Evolutionary conservation across 139 green algal species (phyloP).

Genomic region (Ettlia oleoabundans): DNA sequence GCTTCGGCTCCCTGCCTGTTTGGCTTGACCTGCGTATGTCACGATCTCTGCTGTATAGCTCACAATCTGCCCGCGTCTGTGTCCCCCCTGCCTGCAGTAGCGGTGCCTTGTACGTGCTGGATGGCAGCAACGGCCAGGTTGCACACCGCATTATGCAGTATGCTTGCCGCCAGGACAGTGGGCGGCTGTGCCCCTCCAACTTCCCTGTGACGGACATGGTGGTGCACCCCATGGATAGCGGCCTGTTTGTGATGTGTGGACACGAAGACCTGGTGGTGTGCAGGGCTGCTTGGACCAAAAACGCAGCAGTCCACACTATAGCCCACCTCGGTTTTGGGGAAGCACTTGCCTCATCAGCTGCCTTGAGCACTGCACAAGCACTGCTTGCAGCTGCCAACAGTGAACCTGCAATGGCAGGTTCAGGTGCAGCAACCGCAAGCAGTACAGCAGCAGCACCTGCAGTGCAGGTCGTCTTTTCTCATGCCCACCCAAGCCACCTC

Average conservation of each 20-base stretch:
- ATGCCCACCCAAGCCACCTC: conserved; percentile 8
- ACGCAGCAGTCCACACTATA: not conserved
- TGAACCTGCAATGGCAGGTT: no score
- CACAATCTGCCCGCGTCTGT: no score
- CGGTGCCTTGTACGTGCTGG: conserved; percentile 2
- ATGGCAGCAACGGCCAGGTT: conserved; percentile 17
- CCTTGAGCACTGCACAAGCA: no score
- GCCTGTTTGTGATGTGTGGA: conserved; percentile 18
- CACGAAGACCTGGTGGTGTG: conserved; percentile 6
- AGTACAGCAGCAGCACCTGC: not conserved
- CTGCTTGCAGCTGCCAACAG: no score
- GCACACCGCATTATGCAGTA: conserved; percentile 21
- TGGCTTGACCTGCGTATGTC: no score
- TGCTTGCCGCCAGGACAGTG: conserved; percentile 3
- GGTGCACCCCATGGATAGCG: not conserved
- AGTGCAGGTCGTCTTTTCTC: conserved; percentile 6
- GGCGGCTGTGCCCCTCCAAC: not conserved
- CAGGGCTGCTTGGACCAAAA: conserved; percentile 9
- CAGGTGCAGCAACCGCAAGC: no score
- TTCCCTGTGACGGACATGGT: not conserved
- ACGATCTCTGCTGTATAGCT: no score
- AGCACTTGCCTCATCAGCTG: no score
- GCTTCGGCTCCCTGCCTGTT: not conserved
- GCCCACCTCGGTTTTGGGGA: not conserved
- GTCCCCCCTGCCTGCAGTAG: conserved; percentile 23